Percentiles rank a stretch among this genome's conserved stretches.
These are phyloP conservation scores for Oryza meyeriana DNA, from an alignment of 176 grass and related monocot species.

Conservation along the genomic window DNA sequence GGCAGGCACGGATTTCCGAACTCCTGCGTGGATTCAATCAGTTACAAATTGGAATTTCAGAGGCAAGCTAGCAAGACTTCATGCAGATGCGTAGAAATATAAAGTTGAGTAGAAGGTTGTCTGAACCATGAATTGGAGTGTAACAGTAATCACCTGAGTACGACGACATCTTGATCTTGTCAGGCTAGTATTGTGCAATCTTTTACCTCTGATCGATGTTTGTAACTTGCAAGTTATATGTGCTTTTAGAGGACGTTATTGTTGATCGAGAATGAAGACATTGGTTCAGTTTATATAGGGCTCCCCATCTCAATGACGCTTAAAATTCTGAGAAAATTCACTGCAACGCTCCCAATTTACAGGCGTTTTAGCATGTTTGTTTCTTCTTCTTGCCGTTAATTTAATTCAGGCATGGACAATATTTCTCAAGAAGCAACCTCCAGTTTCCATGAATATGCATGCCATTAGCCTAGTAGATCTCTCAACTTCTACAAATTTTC, in stretches of 20 bases:
- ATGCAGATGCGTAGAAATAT: not conserved
- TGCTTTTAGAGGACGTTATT: not conserved
- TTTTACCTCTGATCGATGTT: not conserved
- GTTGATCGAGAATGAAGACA: not conserved
- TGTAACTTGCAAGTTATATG: too few species aligned
- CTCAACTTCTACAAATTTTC: not conserved
- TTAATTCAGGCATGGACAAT: not conserved
- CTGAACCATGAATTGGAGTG: not conserved
- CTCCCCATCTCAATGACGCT: not conserved
- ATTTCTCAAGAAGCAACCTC: not conserved
- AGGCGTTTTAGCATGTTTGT: not conserved
- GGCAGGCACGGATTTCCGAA: not conserved
- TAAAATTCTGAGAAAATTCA: not conserved
- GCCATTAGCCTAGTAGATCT: not conserved
- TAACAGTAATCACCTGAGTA: not conserved
- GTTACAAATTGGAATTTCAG: not conserved
- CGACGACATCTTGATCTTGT: not conserved
- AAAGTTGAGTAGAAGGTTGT: not conserved
- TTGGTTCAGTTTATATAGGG: not conserved
- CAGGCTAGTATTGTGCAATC: not conserved
- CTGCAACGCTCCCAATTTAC: not conserved
- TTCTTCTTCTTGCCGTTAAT: not conserved
- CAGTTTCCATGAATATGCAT: not conserved
- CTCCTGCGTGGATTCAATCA: not conserved
- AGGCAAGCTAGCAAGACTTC: too few species aligned